Percentiles rank a stretch among this genome's conserved stretches.
Evolutionary conservation across 495 filamentous ascomycete genomes (phyloP).

Genomic region (Elaphomyces granulatus): DNA sequence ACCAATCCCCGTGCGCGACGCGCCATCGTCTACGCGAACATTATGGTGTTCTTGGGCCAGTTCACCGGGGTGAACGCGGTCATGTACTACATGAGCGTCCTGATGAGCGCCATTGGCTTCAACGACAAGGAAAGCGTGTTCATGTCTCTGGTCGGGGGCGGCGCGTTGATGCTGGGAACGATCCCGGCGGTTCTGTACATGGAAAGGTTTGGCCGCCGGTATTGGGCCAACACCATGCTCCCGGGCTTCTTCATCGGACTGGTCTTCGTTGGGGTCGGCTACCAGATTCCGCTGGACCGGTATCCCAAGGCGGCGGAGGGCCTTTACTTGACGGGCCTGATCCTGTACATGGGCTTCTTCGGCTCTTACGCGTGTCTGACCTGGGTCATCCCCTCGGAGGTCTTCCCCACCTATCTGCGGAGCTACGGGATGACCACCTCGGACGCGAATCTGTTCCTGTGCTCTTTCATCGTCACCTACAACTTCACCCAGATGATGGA

Average conservation of each 20-base stretch:
- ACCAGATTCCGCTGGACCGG: slow-evolving; percentile 26
- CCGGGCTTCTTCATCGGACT: slow-evolving; percentile 48
- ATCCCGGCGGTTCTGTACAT: slow-evolving; percentile 46
- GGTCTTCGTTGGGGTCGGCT: slow-evolving; percentile 39
- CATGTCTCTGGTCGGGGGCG: slow-evolving; percentile 50
- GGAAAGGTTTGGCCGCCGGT: slow-evolving; percentile 44
- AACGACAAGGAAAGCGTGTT: slow-evolving; percentile 35
- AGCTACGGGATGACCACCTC: slow-evolving; percentile 45
- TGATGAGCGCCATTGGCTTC: slow-evolving; percentile 45
- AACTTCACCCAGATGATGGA: slow-evolving; percentile 45
- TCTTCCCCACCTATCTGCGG: slow-evolving; percentile 47
- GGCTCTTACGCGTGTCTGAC: slow-evolving; percentile 48
- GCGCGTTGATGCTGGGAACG: slow-evolving; percentile 39
- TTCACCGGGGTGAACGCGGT: slow-evolving; percentile 47
- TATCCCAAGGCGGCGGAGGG: slow-evolving; percentile 31
- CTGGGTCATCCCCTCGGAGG: slow-evolving; percentile 46
- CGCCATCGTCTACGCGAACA: slow-evolving; percentile 45
- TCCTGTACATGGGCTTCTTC: slow-evolving; percentile 49
- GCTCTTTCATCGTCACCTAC: slow-evolving; percentile 49
- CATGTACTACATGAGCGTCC: slow-evolving; percentile 47
- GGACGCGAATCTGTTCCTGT: slow-evolving; percentile 42
- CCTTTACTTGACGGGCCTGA: slow-evolving; percentile 41
- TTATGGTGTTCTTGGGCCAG: slow-evolving; percentile 48
- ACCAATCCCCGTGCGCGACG: slow-evolving; percentile 42
- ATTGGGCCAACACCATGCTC: slow-evolving; percentile 47